Base-by-base conservation (phyloP, 257 asterid genomes). In the Pogostemon cablin region DNA sequence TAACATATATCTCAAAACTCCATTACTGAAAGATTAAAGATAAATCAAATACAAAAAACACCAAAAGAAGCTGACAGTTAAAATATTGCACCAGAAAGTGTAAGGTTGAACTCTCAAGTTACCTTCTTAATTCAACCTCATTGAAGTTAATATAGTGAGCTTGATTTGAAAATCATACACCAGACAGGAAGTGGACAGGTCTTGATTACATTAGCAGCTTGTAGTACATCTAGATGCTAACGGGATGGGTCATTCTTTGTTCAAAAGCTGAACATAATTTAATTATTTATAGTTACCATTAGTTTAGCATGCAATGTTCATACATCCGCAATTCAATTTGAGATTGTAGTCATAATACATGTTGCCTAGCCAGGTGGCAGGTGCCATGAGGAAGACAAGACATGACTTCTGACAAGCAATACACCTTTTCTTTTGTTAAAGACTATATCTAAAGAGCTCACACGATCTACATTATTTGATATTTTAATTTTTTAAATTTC, bases 71-170 rank as follows among this genome's bases (percentile, higher is more conserved):
- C 65, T 20, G 54, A 37, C 35, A 54, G 7, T 10, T 2, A 37
- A 3, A 35, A 2, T 11, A 59, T 59, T 11, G 42, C 32, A 9
- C 25, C 38, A n/a, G 41, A 11, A 39, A 59, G 32, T 11, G 42
- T 37, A 25, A 38, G 2, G 15, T 9, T 34, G 7, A 59, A 35
- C 8, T 59, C 46, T 52, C 72, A 39, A 20, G 41, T 9, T 37
- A 38, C 53, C 42, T 20, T 20, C 9, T 53, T 39, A 41, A 68
- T 68, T 53, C 40, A 53, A 66, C 38, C 54, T 54, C 50, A 9
- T 3, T 41, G 41, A 20, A 47, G 37, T 3, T 44, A 8, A 63
- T 12, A 44, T 4, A 44, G 43, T 43, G 56, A 63, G 20, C 42
- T 6, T 9, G 10, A 43, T 35, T 63, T 2, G 37, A 11, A 49